Percentiles rank a stretch among this genome's conserved stretches.
phyloP scores from a whole-genome alignment of 2,329 filamentous ascomycete species.

The Coniochaeta prunicola region DNA sequence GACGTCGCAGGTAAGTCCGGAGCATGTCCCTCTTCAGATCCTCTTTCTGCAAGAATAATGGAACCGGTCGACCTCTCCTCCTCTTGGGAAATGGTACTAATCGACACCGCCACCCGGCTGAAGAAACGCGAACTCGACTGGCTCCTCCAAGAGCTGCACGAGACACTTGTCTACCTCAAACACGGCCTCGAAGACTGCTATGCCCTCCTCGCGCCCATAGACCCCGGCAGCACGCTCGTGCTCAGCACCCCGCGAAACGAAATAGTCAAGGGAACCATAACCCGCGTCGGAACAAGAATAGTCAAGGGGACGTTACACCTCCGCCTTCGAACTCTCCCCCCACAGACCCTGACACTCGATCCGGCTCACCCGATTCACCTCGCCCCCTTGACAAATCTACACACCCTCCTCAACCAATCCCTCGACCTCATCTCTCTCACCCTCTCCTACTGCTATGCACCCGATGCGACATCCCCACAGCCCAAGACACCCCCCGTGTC shows the following conservation, averaged over 20 bases:
- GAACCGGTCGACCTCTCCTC: constrained; percentile 3
- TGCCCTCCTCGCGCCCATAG: constrained; percentile 73
- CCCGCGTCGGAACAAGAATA: constrained; percentile 81
- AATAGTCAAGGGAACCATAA: constrained; percentile 85
- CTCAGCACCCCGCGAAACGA: constrained; percentile 83
- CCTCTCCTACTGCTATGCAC: constrained; percentile 57
- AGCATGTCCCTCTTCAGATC: background rate
- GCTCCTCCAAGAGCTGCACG: constrained; percentile 43
- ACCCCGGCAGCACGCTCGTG: constrained; percentile 82
- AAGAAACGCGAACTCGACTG: constrained; percentile 48
- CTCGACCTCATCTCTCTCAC: constrained; percentile 78
- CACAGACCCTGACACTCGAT: constrained; percentile 41
- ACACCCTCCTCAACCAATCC: constrained; percentile 73
- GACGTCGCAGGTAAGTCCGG: constrained; percentile 39
- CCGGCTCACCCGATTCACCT: constrained; percentile 49
- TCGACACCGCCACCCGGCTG: constrained; percentile 14
- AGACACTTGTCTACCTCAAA: constrained; percentile 42
- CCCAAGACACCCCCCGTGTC: constrained; percentile 43
- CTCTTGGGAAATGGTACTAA: constrained; percentile 18
- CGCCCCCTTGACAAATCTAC: constrained; percentile 61
- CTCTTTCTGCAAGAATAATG: background rate
- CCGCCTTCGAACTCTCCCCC: constrained; percentile 61
- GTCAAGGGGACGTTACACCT: constrained; percentile 85
- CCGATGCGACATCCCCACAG: background rate
- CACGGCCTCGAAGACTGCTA: constrained; percentile 82